These are phyloP conservation scores for Aotearoamyces nothofagi DNA, from an alignment of 2,329 filamentous ascomycete genomes.

Conservation along the genomic window DNA sequence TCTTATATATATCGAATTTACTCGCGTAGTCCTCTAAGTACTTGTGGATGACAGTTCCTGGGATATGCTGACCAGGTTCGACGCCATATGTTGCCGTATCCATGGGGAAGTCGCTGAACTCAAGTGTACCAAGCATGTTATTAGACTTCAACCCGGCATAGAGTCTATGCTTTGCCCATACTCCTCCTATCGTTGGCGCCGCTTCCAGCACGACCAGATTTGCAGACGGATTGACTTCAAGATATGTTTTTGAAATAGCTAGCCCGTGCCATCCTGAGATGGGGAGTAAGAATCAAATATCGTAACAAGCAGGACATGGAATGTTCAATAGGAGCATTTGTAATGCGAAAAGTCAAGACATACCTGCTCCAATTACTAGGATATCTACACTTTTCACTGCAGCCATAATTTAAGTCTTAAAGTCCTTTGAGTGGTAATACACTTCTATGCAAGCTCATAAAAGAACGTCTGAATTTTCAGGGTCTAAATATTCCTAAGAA, in stretches of 20 bases:
- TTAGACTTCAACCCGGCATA: constrained; percentile 60
- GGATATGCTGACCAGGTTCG: constrained; percentile 34
- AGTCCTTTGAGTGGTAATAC: no score
- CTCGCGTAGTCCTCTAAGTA: constrained; percentile 41
- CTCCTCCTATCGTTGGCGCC: constrained; percentile 44
- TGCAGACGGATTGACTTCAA: constrained; percentile 38
- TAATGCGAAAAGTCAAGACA: constrained; percentile 12
- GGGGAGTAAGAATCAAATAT: constrained; percentile 1
- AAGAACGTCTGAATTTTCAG: no score
- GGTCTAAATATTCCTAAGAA: no score
- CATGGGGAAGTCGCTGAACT: constrained; percentile 64
- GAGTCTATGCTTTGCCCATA: constrained; percentile 52
- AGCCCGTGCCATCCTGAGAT: constrained; percentile 37
- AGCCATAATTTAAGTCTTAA: not conserved
- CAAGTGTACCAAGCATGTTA: constrained; percentile 58
- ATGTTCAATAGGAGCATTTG: constrained; percentile 1
- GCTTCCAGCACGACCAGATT: constrained; percentile 43
- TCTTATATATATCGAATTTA: constrained; percentile 30
- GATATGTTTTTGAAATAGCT: constrained; percentile 44
- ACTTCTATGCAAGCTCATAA: no score
- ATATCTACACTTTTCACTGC: constrained; percentile 14
- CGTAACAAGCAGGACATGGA: not conserved
- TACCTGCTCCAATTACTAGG: constrained; percentile 31
- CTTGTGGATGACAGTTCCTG: constrained; percentile 34
- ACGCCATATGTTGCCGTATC: constrained; percentile 33